Conservation (phyloP, 2,329 filamentous ascomycete species). For the Coniochaeta sp. region DNA sequence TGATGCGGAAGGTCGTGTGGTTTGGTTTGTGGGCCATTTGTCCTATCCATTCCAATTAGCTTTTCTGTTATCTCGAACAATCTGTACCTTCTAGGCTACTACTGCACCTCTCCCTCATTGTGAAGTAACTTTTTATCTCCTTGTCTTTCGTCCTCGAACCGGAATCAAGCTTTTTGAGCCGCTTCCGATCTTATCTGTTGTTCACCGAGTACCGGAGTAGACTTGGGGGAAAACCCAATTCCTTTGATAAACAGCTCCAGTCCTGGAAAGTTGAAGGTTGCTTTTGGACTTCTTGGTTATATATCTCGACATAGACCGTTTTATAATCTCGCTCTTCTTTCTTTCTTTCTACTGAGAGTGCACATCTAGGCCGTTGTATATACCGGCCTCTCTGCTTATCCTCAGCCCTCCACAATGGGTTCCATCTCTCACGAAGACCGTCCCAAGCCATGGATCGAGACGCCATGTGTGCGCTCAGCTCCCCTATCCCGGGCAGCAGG, state of each 20-base stretch:
- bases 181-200: not conserved
- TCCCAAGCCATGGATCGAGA: conserved; percentile 55
- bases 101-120: not conserved
- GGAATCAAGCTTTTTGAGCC: not conserved
- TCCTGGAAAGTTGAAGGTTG: not conserved
- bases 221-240: too few species aligned
- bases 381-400: not conserved
- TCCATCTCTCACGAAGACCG: conserved; percentile 16
- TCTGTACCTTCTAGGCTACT: not conserved
- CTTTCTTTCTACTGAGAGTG: too few species aligned
- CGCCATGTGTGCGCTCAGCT: conserved; percentile 59
- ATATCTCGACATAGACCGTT: not conserved
- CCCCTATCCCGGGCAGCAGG: conserved; percentile 58
- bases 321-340: not conserved
- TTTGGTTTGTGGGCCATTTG: not conserved
- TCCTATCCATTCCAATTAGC: not conserved
- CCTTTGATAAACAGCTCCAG: not conserved
- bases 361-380: not conserved
- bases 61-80: not conserved
- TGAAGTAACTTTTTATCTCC: not conserved
- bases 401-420: conserved; percentile 14
- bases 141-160: not conserved
- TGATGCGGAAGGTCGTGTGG: not conserved
- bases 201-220: not conserved
- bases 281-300: not conserved